Percentiles rank a stretch among this genome's conserved stretches.
These are phyloP conservation scores for Saccharomycopsis phalli DNA, from an alignment of 1,139 yeast species.

Conservation along the genomic window DNA sequence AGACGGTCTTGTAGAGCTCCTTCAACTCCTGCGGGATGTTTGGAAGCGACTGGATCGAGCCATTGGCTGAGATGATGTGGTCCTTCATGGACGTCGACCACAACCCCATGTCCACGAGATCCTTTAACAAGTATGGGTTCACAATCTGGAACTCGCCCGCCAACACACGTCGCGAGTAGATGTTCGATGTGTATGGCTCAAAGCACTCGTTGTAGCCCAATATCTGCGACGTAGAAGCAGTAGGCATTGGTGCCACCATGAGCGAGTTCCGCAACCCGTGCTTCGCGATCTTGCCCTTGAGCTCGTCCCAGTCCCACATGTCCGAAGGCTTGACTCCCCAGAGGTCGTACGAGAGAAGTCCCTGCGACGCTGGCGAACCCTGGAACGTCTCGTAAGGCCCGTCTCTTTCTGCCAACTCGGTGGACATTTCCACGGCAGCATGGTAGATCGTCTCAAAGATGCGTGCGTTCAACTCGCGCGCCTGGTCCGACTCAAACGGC, in stretches of 20 bases:
- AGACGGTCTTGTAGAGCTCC: slow-evolving; percentile 80
- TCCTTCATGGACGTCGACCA: slow-evolving; percentile 82
- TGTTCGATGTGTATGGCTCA: slow-evolving; percentile 85
- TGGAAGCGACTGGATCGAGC: slow-evolving; percentile 75
- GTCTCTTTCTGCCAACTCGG: slow-evolving; percentile 55
- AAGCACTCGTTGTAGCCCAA: slow-evolving; percentile 86
- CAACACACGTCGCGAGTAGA: slow-evolving; percentile 76
- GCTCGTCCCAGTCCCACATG: slow-evolving; percentile 65
- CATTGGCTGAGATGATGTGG: slow-evolving; percentile 68
- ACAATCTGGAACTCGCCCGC: slow-evolving; percentile 89
- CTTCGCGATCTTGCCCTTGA: slow-evolving; percentile 50
- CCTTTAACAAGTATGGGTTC: slow-evolving; percentile 73
- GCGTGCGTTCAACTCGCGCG: slow-evolving; percentile 62
- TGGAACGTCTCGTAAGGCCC: slow-evolving; percentile 63
- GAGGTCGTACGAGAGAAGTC: slow-evolving; percentile 67
- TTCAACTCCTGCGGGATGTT: slow-evolving; percentile 72
- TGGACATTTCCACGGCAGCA: slow-evolving; percentile 73
- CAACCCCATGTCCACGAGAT: slow-evolving; percentile 71
- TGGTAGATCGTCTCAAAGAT: slow-evolving; percentile 87
- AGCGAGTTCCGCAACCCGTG: slow-evolving; percentile 76
- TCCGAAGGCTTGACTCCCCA: slow-evolving; percentile 49
- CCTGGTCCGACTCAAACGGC: slow-evolving; percentile 73
- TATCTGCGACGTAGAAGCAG: slow-evolving; percentile 89
- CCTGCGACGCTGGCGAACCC: slow-evolving; percentile 81
- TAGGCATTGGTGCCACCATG: slow-evolving; percentile 89